phyloP scores from a whole-genome alignment of 257 asterid species.

The Rauvolfia tetraphylla region DNA sequence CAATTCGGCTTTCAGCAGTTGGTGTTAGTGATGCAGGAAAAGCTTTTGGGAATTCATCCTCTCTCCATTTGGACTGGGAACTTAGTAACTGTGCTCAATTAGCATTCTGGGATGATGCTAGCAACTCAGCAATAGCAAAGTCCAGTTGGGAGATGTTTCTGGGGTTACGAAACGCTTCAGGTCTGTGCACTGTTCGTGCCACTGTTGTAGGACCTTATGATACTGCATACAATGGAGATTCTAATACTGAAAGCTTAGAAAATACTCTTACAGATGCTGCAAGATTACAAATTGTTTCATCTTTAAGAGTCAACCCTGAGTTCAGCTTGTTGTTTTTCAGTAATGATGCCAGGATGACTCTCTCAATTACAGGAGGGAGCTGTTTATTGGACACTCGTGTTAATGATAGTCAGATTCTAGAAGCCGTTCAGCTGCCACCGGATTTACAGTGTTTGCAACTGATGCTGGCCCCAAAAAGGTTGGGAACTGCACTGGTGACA shows the following conservation, averaged over 20 bases:
- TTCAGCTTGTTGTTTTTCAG: constrained; percentile 66
- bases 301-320: constrained; percentile 68
- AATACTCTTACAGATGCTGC: constrained; percentile 64
- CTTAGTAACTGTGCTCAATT: constrained; percentile 60
- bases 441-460: constrained; percentile 59
- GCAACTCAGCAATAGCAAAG: constrained; percentile 31
- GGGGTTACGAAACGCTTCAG: constrained; percentile 70
- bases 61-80: constrained; percentile 72
- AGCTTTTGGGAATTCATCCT: constrained; percentile 83
- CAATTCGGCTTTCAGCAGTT: constrained; percentile 72
- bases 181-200: constrained; percentile 62
- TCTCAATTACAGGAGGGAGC: constrained; percentile 85
- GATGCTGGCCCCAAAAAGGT: constrained; percentile 66
- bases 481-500: constrained; percentile 70
- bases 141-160: constrained; percentile 85
- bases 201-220: constrained; percentile 43
- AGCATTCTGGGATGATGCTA: constrained; percentile 50
- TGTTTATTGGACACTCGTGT: constrained; percentile 55
- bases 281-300: constrained; percentile 74
- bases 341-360: constrained; percentile 63
- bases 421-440: constrained; percentile 39
- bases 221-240: constrained; percentile 35
- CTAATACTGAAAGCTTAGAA: constrained; percentile 25
- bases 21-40: constrained; percentile 67
- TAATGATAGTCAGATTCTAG: constrained; percentile 57